Evolutionary conservation across 2,329 filamentous ascomycete species (phyloP), one percentile per base, ranked within the genome.

Genomic region (Fusarium illudens): DNA sequence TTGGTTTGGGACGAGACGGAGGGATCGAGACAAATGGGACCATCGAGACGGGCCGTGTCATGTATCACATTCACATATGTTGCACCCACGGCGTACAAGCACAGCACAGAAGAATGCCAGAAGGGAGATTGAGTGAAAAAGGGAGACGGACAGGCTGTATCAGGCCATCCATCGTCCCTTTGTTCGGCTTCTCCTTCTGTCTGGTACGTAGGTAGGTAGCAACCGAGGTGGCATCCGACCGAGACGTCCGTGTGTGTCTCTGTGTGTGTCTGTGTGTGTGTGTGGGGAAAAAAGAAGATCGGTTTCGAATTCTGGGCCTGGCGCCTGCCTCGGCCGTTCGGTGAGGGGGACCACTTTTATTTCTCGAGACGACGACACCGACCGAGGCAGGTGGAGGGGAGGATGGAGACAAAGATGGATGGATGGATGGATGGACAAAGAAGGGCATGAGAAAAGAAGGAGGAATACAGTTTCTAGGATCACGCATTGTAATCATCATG

Each of bases 41-140:
- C 20, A 65, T 46, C 51, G 55, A 27, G 39, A 58, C 57, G 65
- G 65, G 57, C 58, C 62, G 61, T 33, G 37, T 66, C 49, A 62
- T 65, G 62, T 68, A 59, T 69, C 34, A 68, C 65, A 56, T 68
- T 12, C 22, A 27, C 42, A 49, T 50, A 52, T 52, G 65, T 68
- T 51, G 36, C 57, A 59, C 15, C 15, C 65, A 66, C 62, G 58
- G 62, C 37, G 53, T 55, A 50, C 65, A 68, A 65, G 65, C 62
- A 66, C 65, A 61, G 61, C 53, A 68, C 57, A 36, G 42, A 62
- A 52, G 19, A 57, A 36, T 30, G 36, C 49, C 32, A 67, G 39
- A 65, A 55, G 53, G 51, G 17, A 49, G 27, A 32, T 32, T 12
- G 30, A 52, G 10, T n/a, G 37, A 46, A 65, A 44, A 34, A 51